A percentile compares a stretch with the other conserved stretches of the same genome.
These are phyloP conservation scores for Pseudodiploospora longispora DNA, from an alignment of 2,329 filamentous ascomycete species.

Conservation along the genomic window DNA sequence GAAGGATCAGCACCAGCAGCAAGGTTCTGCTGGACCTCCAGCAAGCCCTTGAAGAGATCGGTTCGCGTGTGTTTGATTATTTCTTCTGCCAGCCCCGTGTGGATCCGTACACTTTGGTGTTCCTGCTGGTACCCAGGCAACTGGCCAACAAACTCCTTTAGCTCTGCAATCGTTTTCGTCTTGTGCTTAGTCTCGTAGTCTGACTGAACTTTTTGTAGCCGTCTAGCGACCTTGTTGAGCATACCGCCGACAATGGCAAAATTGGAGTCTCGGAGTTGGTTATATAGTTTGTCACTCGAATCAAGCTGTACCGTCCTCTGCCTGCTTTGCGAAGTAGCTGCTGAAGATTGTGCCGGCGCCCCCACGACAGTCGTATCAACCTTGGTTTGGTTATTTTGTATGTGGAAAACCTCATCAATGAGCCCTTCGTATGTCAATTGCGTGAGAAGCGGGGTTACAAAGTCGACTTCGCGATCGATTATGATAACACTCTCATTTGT, in stretches of 20 bases:
- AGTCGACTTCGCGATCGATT: constrained; percentile 91
- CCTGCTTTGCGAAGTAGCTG: constrained; percentile 50
- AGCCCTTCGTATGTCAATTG: constrained; percentile 95
- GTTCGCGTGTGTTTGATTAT: constrained; percentile 89
- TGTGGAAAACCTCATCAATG: constrained; percentile 87
- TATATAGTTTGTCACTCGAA: constrained; percentile 80
- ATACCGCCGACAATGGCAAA: constrained; percentile 88
- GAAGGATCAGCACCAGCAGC: constrained; percentile 84
- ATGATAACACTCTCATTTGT: constrained; percentile 87
- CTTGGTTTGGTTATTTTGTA: constrained; percentile 87
- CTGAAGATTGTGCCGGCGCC: constrained; percentile 53
- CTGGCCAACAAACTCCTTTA: constrained; percentile 92
- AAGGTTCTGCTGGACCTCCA: constrained; percentile 94
- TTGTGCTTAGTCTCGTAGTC: constrained; percentile 89
- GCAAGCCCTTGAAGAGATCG: constrained; percentile 76
- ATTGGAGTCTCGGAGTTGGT: constrained; percentile 81
- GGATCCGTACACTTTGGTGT: constrained; percentile 83
- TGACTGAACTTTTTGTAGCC: constrained; percentile 70
- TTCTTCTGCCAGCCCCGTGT: constrained; percentile 87
- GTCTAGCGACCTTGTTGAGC: constrained; percentile 82
- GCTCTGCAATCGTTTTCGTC: constrained; percentile 80
- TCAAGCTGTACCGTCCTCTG: constrained; percentile 88
- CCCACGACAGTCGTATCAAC: constrained; percentile 87
- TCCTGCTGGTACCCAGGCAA: constrained; percentile 88
- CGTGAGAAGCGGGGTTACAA: constrained; percentile 83